Percentiles rank a stretch among this genome's conserved stretches.
Evolutionary conservation across 2,329 filamentous ascomycete genomes (phyloP).

Genomic region (Gliomastix tumulicola): DNA sequence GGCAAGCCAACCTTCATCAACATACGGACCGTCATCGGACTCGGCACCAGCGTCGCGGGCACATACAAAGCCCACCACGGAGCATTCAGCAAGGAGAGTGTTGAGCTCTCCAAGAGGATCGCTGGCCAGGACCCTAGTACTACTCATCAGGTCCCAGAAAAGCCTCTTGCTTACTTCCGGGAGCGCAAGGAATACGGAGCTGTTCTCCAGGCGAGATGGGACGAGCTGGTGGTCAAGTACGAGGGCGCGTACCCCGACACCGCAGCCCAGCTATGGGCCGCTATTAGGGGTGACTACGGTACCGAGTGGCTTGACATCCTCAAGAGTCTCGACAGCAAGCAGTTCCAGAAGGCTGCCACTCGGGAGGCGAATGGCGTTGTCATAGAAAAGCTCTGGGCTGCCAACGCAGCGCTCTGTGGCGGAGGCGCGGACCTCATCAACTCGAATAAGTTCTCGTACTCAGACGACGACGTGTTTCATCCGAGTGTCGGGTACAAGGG

Average conservation of each 20-base stretch:
- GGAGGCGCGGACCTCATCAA: neutral
- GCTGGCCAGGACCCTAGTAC: conserved; percentile 16
- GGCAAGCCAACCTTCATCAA: conserved; percentile 51
- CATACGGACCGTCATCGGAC: conserved; percentile 46
- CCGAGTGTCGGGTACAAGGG: conserved; percentile 20
- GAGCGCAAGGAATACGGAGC: conserved; percentile 38
- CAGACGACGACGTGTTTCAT: conserved; percentile 21
- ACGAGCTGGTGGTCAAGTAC: conserved; percentile 34
- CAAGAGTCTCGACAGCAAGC: conserved; percentile 3
- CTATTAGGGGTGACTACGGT: neutral
- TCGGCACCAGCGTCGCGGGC: conserved; percentile 37
- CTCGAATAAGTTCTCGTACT: conserved; percentile 10
- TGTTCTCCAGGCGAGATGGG: conserved; percentile 38
- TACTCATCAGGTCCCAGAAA: conserved; percentile 26
- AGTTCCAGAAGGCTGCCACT: conserved; percentile 11
- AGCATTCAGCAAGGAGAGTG: conserved; percentile 44
- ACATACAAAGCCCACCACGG: conserved; percentile 50
- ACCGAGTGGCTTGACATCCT: conserved; percentile 8
- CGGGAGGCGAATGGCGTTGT: conserved; percentile 24
- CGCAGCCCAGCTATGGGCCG: neutral
- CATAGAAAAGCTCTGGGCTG: neutral
- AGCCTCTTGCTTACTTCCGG: conserved; percentile 43
- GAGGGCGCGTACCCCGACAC: conserved; percentile 2
- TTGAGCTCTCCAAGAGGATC: conserved; percentile 22
- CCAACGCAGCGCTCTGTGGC: neutral